These are phyloP conservation scores for Dipteronia dyeriana DNA, from an alignment of 345 rosid species.

Conservation along the genomic window DNA sequence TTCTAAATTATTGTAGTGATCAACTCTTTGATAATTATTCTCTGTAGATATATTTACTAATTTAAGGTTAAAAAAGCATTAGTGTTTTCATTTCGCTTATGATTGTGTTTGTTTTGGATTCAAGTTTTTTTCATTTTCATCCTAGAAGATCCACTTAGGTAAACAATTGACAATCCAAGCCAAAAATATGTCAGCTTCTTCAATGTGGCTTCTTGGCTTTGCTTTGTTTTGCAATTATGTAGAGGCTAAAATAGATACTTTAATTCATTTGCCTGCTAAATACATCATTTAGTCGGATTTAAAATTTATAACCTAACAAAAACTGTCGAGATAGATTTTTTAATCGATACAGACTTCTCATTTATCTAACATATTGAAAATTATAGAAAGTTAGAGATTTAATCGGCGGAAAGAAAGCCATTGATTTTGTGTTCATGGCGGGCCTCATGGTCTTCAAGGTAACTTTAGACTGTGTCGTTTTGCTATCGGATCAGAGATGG, in stretches of 20 bases:
- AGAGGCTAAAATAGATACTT: background rate
- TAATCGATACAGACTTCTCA: background rate
- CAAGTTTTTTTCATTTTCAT: too few relatives aligned
- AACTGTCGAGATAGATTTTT: background rate
- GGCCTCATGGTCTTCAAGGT: slow-evolving; percentile 85
- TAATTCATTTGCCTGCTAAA: slow-evolving; percentile 5
- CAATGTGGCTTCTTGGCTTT: too few relatives aligned
- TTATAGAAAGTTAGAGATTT: background rate
- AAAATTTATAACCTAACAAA: background rate
- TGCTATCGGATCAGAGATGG: slow-evolving; percentile 80
- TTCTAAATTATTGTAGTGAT: slow-evolving; percentile 13
- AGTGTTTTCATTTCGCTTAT: background rate
- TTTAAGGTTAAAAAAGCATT: background rate
- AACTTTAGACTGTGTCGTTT: slow-evolving; percentile 47
- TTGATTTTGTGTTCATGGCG: slow-evolving; percentile 62
- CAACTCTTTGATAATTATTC: background rate
- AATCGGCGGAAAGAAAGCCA: slow-evolving; percentile 46
- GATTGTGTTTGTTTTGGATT: background rate
- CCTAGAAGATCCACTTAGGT: background rate
- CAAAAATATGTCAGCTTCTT: background rate
- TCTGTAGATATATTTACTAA: background rate
- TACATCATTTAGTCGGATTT: background rate
- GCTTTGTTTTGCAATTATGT: background rate
- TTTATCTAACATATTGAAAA: background rate
- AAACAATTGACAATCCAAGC: background rate